Evolutionary conservation across 306 rosid species (phyloP), one percentile per base, ranked within the genome.

Genomic region (Oxytropis ochrocephala): DNA sequence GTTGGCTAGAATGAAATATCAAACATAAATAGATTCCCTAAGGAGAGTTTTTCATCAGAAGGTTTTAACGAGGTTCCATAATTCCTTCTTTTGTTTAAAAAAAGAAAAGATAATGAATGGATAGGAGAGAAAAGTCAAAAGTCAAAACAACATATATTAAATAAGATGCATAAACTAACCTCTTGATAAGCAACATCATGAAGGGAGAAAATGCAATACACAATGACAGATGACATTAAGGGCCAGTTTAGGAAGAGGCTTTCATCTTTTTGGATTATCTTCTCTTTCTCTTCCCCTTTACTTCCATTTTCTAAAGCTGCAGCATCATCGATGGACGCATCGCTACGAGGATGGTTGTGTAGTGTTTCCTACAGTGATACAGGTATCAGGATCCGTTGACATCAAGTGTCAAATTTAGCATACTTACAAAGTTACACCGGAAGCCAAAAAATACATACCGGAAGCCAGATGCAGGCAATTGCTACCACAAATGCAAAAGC

Each of bases 141-240:
- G 29, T 24, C 3, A 24, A 24, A 24, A 24, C 29, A 24, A 4
- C 29, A 24, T 24, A 24, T 24, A 24, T 24, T 24, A 24, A 24
- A 24, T 24, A 2, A 21, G 24, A 21, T 21, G 24, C 24, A 21
- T 21, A 21, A 21, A 21, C 24, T 21, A 21, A 24, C 29, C 96
- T 90, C 98, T 47, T 72, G 69, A 62, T 84, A 92, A 68, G 96
- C 93, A 84, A 86, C 82, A 79, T 90, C 93, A 73, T 86, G 90
- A 30, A 92, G 96, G 49, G 96, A 77, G 75, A 86, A 84, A 27
- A 88, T 17, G 73, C 93, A 83, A 60, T 86, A 90, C 60, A 86
- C 79, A 64, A 90, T 43, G 53, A 88, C 72, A 18, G 96, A 65
- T 65, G 96, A 90, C 88, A 92, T 90, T 62, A 88, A 69, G 27